Base-by-base conservation (phyloP, 192 early-diverging fungal genomes). In the Lobosporangium transversale region DNA sequence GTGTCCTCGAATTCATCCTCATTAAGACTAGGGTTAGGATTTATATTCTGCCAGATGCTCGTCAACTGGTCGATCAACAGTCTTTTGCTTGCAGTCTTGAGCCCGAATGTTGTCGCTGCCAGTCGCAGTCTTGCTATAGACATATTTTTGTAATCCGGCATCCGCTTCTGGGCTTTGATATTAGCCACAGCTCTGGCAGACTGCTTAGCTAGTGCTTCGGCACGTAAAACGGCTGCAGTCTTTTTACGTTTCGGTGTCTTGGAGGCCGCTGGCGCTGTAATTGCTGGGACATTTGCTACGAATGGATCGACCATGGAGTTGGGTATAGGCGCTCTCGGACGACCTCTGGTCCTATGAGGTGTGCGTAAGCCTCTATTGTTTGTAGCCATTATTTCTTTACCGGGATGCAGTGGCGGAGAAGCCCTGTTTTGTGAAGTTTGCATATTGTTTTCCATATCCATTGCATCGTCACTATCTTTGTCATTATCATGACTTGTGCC, bases 141-240 rank as follows among this genome's bases (percentile, higher is more conserved):
- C 73, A 76, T 76, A 3, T 58, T 21, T 2, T 62, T 7, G 23
- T 67, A 76, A 2, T 56, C 33, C 4, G 73, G 64, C 44, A 61
- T 47, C 12, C 32, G 3, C 4, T 15, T 10, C 32, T 67, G 65
- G 10, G 58, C 12, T 29, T 21, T 58, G 44, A 76, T 29, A 20
- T 32, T 43, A 0, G 52, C 64, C 12, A 67, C 73, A 1, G 45
- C 43, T 50, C 42, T 67, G 4, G 63, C 64, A 11, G 64, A 53
- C 37, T 67, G 53, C 2, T 52, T 53, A 9, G 63, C 58, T 32
- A 67, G 32, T 12, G 58, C 64, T 23, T 62, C 52, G 4, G 58
- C 58, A n/a, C 64, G 50, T 0, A 54, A 12, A 30, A 37, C 44
- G 3, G 31, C 24, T 2, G 1, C 12, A 2, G n/a, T 15, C 40